Base-by-base conservation (phyloP, 257 asterid genomes). In the Pogostemon cablin region DNA sequence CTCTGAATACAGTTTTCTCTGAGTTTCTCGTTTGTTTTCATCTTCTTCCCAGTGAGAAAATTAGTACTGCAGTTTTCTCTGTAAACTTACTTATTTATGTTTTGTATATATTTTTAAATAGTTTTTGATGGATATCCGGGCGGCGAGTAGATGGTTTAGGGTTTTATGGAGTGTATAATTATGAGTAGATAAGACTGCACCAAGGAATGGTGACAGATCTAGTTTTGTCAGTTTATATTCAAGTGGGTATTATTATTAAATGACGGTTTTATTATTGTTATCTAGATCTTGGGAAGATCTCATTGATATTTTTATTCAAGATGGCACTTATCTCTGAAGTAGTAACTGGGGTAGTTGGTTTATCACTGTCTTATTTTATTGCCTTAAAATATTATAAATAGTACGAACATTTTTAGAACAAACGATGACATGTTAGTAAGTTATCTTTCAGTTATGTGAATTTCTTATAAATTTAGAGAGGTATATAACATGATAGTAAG, bases 191-290 rank as follows among this genome's bases (percentile, higher is more conserved):
- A 71, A 62, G 57, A 58, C 65, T 78, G 78, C 71, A 42, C 53
- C 47, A 74, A 39, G 35, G 42, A 68, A 67, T 42, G 78, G 63
- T 48, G 72, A 59, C 78, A 61, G 88, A 80, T 81, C 78, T 72
- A 64, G 61, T 54, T 42, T 15, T 77, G 9, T 63, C 60, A 34
- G 56, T 38, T 72, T 37, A 15, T 57, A 15, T 71, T 65, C 12
- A 17, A 50, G 62, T 65, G 52, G 15, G 67, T 12, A 25, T 54
- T 46, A 9, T 6, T 59, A 37, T 73, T 68, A 54, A 59, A 35
- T 60, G 25, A 1, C 9, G 9, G 20, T 68, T 17, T 37, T 4
- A 68, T 71, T 12, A 47, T 44, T 47, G 65, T 17, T 58, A 71
- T 74, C 77, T 12, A n/a, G 71, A 75, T 73, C 73, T 61, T 78